These are phyloP conservation scores for Sclerotinia subarctica DNA, from an alignment of 2,329 filamentous ascomycete species.

Conservation along the genomic window DNA sequence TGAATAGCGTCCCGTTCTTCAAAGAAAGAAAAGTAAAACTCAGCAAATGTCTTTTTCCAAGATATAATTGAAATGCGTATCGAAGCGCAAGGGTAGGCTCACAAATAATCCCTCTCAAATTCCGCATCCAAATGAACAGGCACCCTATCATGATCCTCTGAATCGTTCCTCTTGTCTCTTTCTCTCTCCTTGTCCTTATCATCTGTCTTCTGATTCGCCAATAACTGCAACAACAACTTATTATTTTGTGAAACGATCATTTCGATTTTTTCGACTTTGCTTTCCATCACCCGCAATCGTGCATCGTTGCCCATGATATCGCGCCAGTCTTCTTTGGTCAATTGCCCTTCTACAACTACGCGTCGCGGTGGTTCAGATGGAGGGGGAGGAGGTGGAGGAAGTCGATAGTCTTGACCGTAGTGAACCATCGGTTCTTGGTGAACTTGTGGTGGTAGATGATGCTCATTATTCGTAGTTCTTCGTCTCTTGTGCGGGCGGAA, in stretches of 20 bases:
- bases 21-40: constrained; percentile 23
- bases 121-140: constrained; percentile 39
- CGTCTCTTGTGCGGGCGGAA: constrained; percentile 35
- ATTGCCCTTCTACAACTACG: constrained; percentile 36
- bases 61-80: constrained; percentile 15
- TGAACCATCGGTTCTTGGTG: constrained; percentile 31
- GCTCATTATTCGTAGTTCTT: constrained; percentile 33
- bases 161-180: constrained; percentile 22
- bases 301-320: constrained; percentile 39
- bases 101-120: constrained; percentile 40
- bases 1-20: constrained; percentile 34
- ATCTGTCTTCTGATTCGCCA: constrained; percentile 29
- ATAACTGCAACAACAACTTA: constrained; percentile 36
- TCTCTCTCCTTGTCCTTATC: constrained; percentile 30
- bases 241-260: constrained; percentile 37
- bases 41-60: constrained; percentile 26
- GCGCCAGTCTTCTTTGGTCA: constrained; percentile 39
- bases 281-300: constrained; percentile 35
- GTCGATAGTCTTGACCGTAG: constrained; percentile 10
- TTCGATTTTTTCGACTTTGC: constrained; percentile 38
- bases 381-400: constrained; percentile 31
- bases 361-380: constrained; percentile 30
- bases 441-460: constrained; percentile 30
- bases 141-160: constrained; percentile 35
- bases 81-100: constrained; percentile 27